Base-by-base conservation (phyloP, 495 filamentous ascomycete species). In the Penicillium goetzii region DNA sequence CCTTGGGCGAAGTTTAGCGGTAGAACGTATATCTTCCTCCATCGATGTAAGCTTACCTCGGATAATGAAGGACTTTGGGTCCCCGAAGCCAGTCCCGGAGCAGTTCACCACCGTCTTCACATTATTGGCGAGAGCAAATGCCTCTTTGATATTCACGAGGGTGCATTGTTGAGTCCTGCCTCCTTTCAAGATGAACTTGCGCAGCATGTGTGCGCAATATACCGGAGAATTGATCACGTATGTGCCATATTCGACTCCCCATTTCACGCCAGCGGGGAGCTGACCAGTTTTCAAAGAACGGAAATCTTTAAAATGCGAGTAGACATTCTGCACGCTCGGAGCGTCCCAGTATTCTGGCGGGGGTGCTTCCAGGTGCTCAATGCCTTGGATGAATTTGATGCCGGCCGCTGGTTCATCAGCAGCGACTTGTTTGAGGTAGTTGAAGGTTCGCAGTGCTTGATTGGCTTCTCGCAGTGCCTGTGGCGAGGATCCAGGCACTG, bases 191-290 rank as follows among this genome's bases (percentile, higher is more conserved):
- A 80, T 72, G 58, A 88, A 85, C 68, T 77, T 67, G 2, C 85
- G 73, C 55, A 89, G 68, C 61, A 89, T 66, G 60, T 82, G 81
- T 19, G 76, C 73, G 66, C 83, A 85, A 64, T 89, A 89, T 7
- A 88, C 82, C 66, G 86, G 86, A 7, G 85, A 81, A 61, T 89
- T 89, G 6, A 89, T 67, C 65, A 82, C 86, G 67, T 81, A 87
- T 0, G 85, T 83, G 17, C 77, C 63, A 71, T 89, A 89, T 62
- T 80, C 69, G 15, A 80, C 85, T 0, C 84, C 86, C 84, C 84
- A 84, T 19, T 70, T 73, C 6, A 87, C 78, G 0, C 77, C 79
- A 21, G 66, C 65, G 0, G 86, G 85, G 0, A 83, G 30, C 36
- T 86, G 83, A 0, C 63, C 52, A 2, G 34, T n/a, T 0, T 32